Evolutionary conservation across 164 flowering plant genomes (phyloP).

Genomic region (Dillenia turbinata): DNA sequence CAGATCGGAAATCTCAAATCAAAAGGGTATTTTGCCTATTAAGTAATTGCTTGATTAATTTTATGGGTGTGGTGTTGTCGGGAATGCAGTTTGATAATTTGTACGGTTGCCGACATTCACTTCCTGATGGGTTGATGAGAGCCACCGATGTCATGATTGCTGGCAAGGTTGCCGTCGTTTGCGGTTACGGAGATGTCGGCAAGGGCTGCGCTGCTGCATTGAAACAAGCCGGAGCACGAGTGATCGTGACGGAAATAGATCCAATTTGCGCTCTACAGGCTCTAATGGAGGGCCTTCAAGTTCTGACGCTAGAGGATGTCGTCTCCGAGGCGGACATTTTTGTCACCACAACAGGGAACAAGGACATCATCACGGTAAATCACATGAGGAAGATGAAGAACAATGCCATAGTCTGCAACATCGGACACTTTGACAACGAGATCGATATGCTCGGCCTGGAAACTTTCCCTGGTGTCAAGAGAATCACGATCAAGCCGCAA

Average conservation of each 20-base stretch:
- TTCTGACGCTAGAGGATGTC: conserved; percentile 50
- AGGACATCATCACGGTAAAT: conserved; percentile 71
- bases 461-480: conserved; percentile 70
- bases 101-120: conserved; percentile 85
- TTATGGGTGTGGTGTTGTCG: no score
- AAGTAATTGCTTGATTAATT: no score
- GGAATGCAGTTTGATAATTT: conserved; percentile 59
- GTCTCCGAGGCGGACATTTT: conserved; percentile 66
- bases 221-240: conserved; percentile 71
- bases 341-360: conserved; percentile 83
- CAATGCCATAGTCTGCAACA: conserved; percentile 84
- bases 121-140: conserved; percentile 79
- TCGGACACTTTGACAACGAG: conserved; percentile 79
- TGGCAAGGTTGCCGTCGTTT: conserved; percentile 62
- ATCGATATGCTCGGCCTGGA: conserved; percentile 74
- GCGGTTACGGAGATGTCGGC: conserved; percentile 77
- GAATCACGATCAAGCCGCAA: conserved; percentile 82
- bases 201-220: conserved; percentile 77
- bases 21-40: no score
- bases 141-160: conserved; percentile 85
- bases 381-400: conserved; percentile 85
- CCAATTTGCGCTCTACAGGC: conserved; percentile 84
- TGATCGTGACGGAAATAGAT: conserved; percentile 71
- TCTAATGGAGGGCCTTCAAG: conserved; percentile 68
- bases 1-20: no score